These are phyloP conservation scores for Pseudozyma sp. DNA, from an alignment of 1,284 basidiomycete genomes.

Conservation along the genomic window DNA sequence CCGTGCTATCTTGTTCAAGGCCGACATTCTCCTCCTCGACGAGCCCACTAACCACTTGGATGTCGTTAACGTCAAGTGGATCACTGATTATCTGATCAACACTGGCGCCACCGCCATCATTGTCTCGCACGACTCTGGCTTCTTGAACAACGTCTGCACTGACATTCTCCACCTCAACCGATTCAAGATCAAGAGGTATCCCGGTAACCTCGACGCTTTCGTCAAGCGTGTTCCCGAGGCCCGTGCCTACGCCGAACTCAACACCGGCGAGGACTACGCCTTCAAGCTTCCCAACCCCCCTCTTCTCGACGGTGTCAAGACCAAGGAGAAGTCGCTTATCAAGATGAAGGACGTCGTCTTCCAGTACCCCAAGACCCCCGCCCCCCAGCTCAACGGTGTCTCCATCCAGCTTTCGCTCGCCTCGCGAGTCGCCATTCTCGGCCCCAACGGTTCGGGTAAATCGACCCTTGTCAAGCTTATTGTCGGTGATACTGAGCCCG, in stretches of 20 bases:
- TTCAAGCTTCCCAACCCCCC: conserved; percentile 70
- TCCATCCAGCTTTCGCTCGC: conserved; percentile 69
- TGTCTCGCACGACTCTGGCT: conserved; percentile 69
- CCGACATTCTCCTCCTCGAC: conserved; percentile 68
- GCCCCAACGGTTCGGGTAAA: conserved; percentile 69
- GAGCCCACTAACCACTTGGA: conserved; percentile 70
- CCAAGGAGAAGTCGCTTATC: conserved; percentile 69
- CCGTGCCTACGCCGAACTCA: conserved; percentile 67
- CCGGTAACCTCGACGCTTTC: conserved; percentile 68
- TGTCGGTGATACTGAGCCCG: conserved; percentile 68
- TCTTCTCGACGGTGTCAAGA: conserved; percentile 69
- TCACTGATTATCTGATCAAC: conserved; percentile 67
- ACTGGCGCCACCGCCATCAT: conserved; percentile 67
- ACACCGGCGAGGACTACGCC: conserved; percentile 68
- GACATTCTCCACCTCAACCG: conserved; percentile 69
- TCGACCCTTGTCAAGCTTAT: conserved; percentile 69
- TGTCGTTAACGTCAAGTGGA: conserved; percentile 69
- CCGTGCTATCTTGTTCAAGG: conserved; percentile 69
- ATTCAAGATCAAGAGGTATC: conserved; percentile 69
- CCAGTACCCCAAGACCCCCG: conserved; percentile 68
- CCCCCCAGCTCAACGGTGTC: conserved; percentile 67
- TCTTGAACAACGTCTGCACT: conserved; percentile 69
- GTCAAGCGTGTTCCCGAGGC: conserved; percentile 69
- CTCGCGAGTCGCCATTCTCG: conserved; percentile 69
- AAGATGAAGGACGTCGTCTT: conserved; percentile 69